Base-by-base conservation (phyloP, 257 asterid genomes). In the Haberlea rhodopensis region DNA sequence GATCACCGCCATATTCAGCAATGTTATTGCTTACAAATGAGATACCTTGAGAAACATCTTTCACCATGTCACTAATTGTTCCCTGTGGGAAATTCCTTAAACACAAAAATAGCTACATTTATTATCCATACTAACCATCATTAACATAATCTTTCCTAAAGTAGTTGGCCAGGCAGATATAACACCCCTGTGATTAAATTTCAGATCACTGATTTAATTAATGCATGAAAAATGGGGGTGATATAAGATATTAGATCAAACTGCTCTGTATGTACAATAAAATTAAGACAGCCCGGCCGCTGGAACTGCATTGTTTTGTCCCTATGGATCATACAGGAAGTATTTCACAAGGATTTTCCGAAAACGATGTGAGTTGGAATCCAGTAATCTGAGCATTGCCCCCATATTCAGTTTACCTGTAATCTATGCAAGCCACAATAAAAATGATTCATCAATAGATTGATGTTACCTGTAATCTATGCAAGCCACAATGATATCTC, bases 11-110 rank as follows among this genome's bases (percentile, higher is more conserved):
- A 57, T 84, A 90, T 74, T 88, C 99, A 58, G 87, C 94, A 74
- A 90, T 85, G 45, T 86, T 82, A 62, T 87, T 94, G 86, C 94
- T 86, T 32, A 94, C 79, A 72, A 79, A 94, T 69, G 97, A 87
- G 83, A 94, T 84, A 52, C 99, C 99, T 79, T 83, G 82, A 79
- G 96, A 79, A 75, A 96, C 99, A 82, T 94, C 99, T 73, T 79
- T 84, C 62, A 94, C 82, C 99, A 94, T 94, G 64, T 94, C 94
- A 59, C 92, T 65, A 25, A 94, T 90, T 62, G 99, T 94, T 80
- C 88, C 99, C 79, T 90, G 99, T 43, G 99, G 99, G 78, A 94
- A 94, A 81, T 94, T 94, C 83, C 99, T 94, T 88, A 83, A 75
- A 49, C 3, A 40, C 18, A 15, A 4, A 40, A 40, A 4, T 40